Percentiles rank a stretch among this genome's conserved stretches.
Conservation (phyloP, 2,329 filamentous ascomycete genomes). For the Fusarium sp. region DNA sequence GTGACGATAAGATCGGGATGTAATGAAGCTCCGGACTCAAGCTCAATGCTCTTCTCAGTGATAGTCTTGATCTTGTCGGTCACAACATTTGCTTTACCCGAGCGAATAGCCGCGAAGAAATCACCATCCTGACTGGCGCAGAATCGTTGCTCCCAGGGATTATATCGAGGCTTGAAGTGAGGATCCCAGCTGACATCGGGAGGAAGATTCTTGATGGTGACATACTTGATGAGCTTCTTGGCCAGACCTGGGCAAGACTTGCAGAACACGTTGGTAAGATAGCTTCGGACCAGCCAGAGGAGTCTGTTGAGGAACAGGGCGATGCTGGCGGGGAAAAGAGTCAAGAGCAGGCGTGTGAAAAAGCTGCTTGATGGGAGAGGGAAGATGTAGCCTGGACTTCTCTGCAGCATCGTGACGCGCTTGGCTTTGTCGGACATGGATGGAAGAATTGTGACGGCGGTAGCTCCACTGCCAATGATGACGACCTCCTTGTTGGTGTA, state of each 20-base stretch:
- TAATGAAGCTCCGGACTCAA: conserved; percentile 56
- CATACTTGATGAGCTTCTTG: conserved; percentile 53
- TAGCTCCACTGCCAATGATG: conserved; percentile 74
- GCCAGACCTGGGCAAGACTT: conserved; percentile 58
- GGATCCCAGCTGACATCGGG: conserved; percentile 58
- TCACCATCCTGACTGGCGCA: conserved; percentile 64
- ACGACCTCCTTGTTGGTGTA: conserved; percentile 72
- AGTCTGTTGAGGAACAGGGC: conserved; percentile 57
- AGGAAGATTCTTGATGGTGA: conserved; percentile 59
- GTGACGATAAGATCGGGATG: conserved; percentile 71
- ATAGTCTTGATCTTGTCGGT: conserved; percentile 59
- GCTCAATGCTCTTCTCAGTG: conserved; percentile 54
- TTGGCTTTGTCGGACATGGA: conserved; percentile 65
- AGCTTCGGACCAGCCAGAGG: conserved; percentile 57
- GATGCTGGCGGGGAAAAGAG: conserved; percentile 54
- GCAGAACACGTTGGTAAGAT: conserved; percentile 58
- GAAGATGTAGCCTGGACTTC: conserved; percentile 71
- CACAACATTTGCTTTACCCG: conserved; percentile 52
- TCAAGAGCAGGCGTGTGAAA: conserved; percentile 49
- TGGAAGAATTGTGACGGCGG: conserved; percentile 73
- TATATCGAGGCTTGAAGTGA: conserved; percentile 64
- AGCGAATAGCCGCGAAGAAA: conserved; percentile 54
- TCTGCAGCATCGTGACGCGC: conserved; percentile 75
- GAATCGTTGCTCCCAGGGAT: conserved; percentile 74
- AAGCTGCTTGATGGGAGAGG: conserved; percentile 57